These are phyloP conservation scores for Cladorrhinum samala DNA, from an alignment of 495 filamentous ascomycete genomes.

Conservation along the genomic window DNA sequence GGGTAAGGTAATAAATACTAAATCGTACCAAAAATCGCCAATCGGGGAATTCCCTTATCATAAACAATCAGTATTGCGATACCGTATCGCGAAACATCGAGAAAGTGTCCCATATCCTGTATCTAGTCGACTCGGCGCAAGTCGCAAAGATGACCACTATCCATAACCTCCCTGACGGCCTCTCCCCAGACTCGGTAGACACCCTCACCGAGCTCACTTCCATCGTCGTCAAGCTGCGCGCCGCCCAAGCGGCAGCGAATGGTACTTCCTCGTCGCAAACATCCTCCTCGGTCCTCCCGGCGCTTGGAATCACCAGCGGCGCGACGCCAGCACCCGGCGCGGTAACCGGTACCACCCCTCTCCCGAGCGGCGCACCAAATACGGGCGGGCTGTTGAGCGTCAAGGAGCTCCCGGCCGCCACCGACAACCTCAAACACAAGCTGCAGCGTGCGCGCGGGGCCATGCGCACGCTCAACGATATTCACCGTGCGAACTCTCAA, in stretches of 20 bases:
- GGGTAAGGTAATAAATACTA: background rate
- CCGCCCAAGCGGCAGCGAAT: constrained; percentile 20
- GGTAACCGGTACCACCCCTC: constrained; percentile 26
- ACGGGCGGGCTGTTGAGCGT: constrained; percentile 46
- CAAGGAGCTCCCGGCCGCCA: constrained; percentile 71
- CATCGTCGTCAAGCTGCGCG: constrained; percentile 67
- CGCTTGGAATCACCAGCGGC: constrained; percentile 1
- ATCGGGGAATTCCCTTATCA: too few relatives aligned
- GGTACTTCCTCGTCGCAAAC: constrained; percentile 14
- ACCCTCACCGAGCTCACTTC: constrained; percentile 74
- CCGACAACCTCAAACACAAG: constrained; percentile 68
- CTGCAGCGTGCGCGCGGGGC: constrained; percentile 68
- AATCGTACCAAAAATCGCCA: background rate
- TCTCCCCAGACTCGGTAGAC: constrained; percentile 66
- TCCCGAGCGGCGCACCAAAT: constrained; percentile 17
- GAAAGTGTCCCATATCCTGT: background rate
- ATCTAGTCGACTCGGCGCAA: constrained; percentile 8
- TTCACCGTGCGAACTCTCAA: constrained; percentile 64
- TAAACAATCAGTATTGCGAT: too few relatives aligned
- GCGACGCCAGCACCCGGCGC: constrained; percentile 25
- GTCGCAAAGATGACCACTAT: constrained; percentile 21
- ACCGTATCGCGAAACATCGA: background rate
- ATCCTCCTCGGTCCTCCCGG: constrained; percentile 9
- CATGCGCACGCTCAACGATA: constrained; percentile 65
- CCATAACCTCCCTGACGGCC: constrained; percentile 36